phyloP scores from a whole-genome alignment of 371 early-diverging fungal genomes.

The Spiromyces aspiralis region DNA sequence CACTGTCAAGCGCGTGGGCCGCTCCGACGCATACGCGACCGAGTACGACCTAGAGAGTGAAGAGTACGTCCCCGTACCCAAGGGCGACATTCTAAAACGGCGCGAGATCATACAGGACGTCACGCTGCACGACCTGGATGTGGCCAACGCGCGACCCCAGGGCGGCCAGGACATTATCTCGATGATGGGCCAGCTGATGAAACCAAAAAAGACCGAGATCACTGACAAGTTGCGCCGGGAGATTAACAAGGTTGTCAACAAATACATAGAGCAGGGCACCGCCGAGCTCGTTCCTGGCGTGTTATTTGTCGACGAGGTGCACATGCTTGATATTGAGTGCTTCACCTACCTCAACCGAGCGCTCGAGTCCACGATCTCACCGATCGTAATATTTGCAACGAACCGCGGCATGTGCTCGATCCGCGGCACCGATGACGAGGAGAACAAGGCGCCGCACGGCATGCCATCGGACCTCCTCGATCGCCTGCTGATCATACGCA shows the following conservation, averaged over 20 bases:
- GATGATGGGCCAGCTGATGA: conserved; percentile 92
- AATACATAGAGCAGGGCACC: conserved; percentile 96
- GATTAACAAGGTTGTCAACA: conserved; percentile 98
- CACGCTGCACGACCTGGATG: conserved; percentile 96
- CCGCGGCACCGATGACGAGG: conserved; percentile 71
- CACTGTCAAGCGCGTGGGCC: conserved; percentile 94
- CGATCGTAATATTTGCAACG: conserved; percentile 96
- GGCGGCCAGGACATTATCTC: conserved; percentile 96
- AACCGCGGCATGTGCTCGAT: conserved; percentile 94
- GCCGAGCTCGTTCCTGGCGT: conserved; percentile 97
- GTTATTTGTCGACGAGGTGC: conserved; percentile 96
- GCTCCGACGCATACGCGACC: conserved; percentile 87
- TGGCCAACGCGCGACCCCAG: conserved; percentile 93
- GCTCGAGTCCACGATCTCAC: conserved; percentile 81
- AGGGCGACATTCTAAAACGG: conserved; percentile 98
- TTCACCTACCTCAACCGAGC: conserved; percentile 97
- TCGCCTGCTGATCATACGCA: conserved; percentile 88
- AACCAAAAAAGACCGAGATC: conserved; percentile 97
- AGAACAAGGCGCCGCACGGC: conserved; percentile 76
- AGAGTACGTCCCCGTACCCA: conserved; percentile 93
- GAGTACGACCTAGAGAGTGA: conserved; percentile 96
- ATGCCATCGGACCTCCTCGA: conserved; percentile 96
- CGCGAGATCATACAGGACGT: conserved; percentile 95
- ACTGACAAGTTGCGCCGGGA: conserved; percentile 93
- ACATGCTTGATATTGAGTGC: conserved; percentile 98